Evolutionary conservation across 1,284 basidiomycete genomes (phyloP).

Genomic region (Calocybe gambosa): DNA sequence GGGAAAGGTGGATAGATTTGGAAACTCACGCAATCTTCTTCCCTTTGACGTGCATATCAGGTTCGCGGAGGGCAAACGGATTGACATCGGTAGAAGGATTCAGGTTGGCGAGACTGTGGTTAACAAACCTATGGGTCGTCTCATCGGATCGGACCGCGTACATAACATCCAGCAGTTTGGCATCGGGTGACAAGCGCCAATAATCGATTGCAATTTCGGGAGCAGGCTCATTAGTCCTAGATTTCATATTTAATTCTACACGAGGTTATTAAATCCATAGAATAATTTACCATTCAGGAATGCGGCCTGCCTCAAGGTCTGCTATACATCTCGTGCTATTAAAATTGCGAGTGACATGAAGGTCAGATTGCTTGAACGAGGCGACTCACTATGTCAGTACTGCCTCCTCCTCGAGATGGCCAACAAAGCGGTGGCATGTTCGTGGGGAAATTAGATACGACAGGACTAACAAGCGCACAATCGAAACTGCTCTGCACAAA

Average conservation of each 20-base stretch:
- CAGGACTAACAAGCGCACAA: conserved; percentile 44
- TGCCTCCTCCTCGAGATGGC: conserved; percentile 89
- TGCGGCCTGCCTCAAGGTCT: conserved; percentile 78
- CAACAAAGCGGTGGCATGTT: conserved; percentile 91
- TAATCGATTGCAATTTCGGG: conserved; percentile 92
- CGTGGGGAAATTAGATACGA: conserved; percentile 80
- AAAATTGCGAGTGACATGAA: conserved; percentile 2
- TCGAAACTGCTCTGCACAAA: conserved; percentile 1
- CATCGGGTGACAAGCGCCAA: conserved; percentile 75
- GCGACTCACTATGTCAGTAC: conserved; percentile 73
- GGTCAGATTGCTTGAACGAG: conserved; percentile 3
- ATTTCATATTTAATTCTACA: not conserved
- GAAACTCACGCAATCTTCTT: conserved; percentile 62
- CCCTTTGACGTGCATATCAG: conserved; percentile 79
- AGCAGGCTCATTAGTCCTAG: conserved; percentile 60
- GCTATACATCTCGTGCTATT: conserved; percentile 72
- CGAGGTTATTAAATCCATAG: conserved; percentile 23
- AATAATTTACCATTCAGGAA: conserved; percentile 81
- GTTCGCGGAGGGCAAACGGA: conserved; percentile 88
- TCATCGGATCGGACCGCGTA: conserved; percentile 92
- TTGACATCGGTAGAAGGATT: conserved; percentile 75
- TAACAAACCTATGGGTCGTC: conserved; percentile 87
- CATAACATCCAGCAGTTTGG: conserved; percentile 83
- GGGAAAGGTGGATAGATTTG: not conserved
- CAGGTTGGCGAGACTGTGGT: conserved; percentile 88